Evolutionary conservation across 2,329 filamentous ascomycete species (phyloP).

Genomic region (Trichoderma asperellum): DNA sequence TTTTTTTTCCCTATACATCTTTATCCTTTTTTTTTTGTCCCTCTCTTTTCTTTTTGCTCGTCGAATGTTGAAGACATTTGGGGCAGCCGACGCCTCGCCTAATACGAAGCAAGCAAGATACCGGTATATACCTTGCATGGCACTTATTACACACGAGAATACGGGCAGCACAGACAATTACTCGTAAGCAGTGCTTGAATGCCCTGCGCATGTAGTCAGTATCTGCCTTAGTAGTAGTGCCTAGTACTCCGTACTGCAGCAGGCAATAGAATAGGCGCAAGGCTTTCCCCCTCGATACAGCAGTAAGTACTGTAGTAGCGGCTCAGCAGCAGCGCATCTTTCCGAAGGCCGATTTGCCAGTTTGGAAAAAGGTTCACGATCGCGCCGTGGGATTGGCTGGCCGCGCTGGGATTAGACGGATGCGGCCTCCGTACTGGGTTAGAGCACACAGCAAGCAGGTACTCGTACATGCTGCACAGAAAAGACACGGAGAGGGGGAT

Average conservation of each 20-base stretch:
- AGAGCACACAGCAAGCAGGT: background rate
- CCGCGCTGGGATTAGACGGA: constrained; percentile 5
- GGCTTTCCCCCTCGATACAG: no score
- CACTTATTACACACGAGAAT: background rate
- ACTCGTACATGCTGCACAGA: background rate
- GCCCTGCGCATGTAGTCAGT: background rate
- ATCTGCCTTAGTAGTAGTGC: background rate
- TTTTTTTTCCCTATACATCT: background rate
- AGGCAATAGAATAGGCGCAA: no score
- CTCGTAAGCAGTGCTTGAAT: background rate
- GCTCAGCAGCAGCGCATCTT: background rate
- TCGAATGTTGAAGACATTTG: constrained; percentile 8
- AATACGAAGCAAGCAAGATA: background rate
- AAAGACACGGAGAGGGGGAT: background rate
- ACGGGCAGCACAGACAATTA: background rate
- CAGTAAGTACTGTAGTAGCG: background rate
- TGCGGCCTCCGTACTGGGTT: constrained; percentile 16
- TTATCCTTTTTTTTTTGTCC: background rate
- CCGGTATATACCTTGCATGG: background rate
- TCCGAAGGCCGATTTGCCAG: background rate
- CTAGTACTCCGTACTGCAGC: no score
- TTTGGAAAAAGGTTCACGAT: background rate
- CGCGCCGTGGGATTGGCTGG: background rate
- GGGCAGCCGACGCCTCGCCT: background rate
- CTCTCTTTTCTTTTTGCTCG: background rate